A percentile compares a stretch with the other conserved stretches of the same genome.
phyloP scores from a whole-genome alignment of 2,329 filamentous ascomycete genomes.

The Lachnellula arida region DNA sequence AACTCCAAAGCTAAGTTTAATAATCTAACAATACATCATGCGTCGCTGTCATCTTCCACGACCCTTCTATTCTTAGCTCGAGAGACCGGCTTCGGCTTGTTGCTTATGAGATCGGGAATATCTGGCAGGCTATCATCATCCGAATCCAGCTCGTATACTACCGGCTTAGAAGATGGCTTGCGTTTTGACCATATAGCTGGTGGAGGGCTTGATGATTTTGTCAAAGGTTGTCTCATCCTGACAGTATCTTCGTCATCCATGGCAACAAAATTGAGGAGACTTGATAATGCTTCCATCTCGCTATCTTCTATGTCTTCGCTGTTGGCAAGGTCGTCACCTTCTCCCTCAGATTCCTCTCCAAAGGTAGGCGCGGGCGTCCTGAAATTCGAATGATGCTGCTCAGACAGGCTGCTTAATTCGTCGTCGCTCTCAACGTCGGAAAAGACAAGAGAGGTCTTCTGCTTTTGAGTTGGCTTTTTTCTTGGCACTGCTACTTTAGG shows the following conservation, averaged over 20 bases:
- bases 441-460: background rate
- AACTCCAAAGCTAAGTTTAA: conserved; percentile 22
- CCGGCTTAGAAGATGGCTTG: conserved; percentile 37
- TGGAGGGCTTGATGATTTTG: conserved; percentile 17
- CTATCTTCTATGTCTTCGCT: conserved; percentile 51
- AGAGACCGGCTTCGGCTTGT: background rate
- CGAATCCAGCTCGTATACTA: conserved; percentile 41
- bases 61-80: conserved; percentile 10
- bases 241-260: conserved; percentile 40
- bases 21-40: conserved; percentile 14
- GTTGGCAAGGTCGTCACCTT: conserved; percentile 19
- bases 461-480: conserved; percentile 1
- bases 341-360: conserved; percentile 11
- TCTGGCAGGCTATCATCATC: conserved; percentile 25
- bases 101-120: conserved; percentile 1
- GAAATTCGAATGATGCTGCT: background rate
- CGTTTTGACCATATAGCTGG: conserved; percentile 7
- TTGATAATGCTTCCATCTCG: conserved; percentile 36
- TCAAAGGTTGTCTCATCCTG: conserved; percentile 37
- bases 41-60: conserved; percentile 21
- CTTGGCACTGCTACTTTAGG: background rate
- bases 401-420: conserved; percentile 39
- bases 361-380: background rate
- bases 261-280: conserved; percentile 53
- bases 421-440: conserved; percentile 6